A percentile compares a stretch with the other conserved stretches of the same genome.
These are phyloP conservation scores for Penicillium bovifimosum DNA, from an alignment of 495 filamentous ascomycete species.

Conservation along the genomic window DNA sequence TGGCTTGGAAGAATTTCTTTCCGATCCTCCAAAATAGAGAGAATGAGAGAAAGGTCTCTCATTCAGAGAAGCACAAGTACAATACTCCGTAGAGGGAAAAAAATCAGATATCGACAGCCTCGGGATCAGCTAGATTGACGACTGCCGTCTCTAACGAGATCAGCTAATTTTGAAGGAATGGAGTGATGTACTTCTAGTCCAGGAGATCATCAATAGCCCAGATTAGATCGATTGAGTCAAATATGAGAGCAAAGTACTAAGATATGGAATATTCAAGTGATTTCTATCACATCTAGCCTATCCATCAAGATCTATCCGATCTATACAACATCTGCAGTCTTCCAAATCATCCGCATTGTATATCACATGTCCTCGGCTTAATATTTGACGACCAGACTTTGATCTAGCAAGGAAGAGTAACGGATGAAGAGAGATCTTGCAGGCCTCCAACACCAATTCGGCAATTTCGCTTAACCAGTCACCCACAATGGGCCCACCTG, in stretches of 20 bases:
- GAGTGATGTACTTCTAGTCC: background rate
- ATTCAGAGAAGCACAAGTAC: too few relatives aligned
- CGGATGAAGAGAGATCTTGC: background rate
- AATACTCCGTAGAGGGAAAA: too few relatives aligned
- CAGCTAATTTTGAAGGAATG: background rate
- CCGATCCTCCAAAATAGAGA: background rate
- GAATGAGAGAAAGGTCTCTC: background rate
- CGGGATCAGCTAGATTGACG: too few relatives aligned
- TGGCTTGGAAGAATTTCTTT: background rate
- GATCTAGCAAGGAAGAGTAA: background rate
- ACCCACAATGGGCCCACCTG: background rate
- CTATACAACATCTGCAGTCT: too few relatives aligned
- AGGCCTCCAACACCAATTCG: background rate
- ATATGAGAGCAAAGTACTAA: too few relatives aligned
- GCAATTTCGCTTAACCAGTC: constrained; percentile 13
- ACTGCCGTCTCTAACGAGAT: background rate
- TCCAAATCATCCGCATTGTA: background rate
- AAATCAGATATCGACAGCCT: too few relatives aligned
- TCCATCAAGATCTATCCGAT: too few relatives aligned
- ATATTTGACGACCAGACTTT: background rate
- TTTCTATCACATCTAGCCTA: too few relatives aligned
- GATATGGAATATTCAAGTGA: too few relatives aligned
- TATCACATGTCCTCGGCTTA: background rate
- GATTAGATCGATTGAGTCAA: too few relatives aligned
- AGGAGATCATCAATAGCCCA: background rate